These are phyloP conservation scores for Rhizopogon roseolus DNA, from an alignment of 768 basidiomycete species.

Conservation along the genomic window DNA sequence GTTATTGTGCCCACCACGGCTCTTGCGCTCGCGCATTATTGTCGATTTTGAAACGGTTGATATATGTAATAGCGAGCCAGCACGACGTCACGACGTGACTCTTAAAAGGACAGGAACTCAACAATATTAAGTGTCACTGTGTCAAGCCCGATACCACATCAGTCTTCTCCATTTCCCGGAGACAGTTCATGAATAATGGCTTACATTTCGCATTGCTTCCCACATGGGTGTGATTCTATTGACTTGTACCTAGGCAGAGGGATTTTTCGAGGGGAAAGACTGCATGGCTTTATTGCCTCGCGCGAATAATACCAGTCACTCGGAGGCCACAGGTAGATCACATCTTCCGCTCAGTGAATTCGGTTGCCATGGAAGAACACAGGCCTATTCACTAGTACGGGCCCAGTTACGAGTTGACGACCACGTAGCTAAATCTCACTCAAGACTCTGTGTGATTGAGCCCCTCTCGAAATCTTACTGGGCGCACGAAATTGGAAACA, in stretches of 20 bases:
- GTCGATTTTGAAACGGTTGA: background rate
- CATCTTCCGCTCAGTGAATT: background rate
- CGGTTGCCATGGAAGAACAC: background rate
- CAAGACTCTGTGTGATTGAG: background rate
- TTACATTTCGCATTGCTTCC: background rate
- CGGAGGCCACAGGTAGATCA: background rate
- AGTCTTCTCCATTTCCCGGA: background rate
- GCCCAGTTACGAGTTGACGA: background rate
- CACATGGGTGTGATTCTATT: background rate
- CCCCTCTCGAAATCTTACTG: no score
- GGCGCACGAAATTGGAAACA: no score
- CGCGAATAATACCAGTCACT: background rate
- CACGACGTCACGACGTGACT: background rate
- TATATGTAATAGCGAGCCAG: background rate
- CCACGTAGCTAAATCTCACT: background rate
- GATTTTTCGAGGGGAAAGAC: background rate
- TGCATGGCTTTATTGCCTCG: background rate
- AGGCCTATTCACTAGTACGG: background rate
- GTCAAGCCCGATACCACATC: background rate
- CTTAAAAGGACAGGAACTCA: background rate
- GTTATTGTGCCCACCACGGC: background rate
- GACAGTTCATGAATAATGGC: background rate
- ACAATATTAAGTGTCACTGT: background rate
- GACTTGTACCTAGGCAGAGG: background rate
- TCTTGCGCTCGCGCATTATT: background rate